Evolutionary conservation across 2,329 filamentous ascomycete genomes (phyloP).

Genomic region (Alternaria triticimaculans): DNA sequence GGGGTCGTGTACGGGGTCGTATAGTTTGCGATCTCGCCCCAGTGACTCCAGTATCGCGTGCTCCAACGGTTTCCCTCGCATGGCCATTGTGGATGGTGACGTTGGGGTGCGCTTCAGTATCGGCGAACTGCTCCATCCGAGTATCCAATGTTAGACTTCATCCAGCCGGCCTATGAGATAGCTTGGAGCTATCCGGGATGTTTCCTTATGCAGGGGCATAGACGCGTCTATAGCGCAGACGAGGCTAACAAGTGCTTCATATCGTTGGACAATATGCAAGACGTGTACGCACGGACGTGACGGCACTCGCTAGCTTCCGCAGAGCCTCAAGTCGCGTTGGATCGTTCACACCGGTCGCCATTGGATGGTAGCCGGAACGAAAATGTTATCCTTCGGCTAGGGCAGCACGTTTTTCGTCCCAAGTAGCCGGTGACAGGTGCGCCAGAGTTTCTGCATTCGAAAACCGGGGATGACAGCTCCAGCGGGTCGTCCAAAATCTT

Average conservation of each 20-base stretch:
- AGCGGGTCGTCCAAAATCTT: background rate
- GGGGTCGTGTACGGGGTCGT: background rate
- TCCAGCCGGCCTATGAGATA: background rate
- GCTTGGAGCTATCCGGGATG: background rate
- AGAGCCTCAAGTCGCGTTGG: conserved; percentile 11
- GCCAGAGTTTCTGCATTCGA: conserved; percentile 3
- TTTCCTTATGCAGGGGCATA: background rate
- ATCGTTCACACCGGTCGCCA: background rate
- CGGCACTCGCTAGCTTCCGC: conserved; percentile 4
- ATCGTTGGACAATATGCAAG: conserved; percentile 4
- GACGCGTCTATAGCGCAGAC: conserved; percentile 4
- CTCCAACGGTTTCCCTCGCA: background rate
- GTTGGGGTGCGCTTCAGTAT: background rate
- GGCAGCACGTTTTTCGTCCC: background rate
- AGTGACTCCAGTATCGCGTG: background rate
- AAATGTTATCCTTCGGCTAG: background rate
- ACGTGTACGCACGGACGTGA: background rate
- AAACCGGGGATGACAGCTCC: background rate
- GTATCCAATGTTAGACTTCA: background rate
- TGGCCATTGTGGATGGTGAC: background rate
- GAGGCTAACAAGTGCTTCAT: conserved; percentile 10
- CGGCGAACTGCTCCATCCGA: background rate
- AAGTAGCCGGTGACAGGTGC: background rate
- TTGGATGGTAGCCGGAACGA: background rate
- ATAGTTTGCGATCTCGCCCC: background rate